A percentile compares a stretch with the other conserved stretches of the same genome.
These are phyloP conservation scores for Syncephalastrum racemosum DNA, from an alignment of 371 early-diverging fungal species.

Conservation along the genomic window DNA sequence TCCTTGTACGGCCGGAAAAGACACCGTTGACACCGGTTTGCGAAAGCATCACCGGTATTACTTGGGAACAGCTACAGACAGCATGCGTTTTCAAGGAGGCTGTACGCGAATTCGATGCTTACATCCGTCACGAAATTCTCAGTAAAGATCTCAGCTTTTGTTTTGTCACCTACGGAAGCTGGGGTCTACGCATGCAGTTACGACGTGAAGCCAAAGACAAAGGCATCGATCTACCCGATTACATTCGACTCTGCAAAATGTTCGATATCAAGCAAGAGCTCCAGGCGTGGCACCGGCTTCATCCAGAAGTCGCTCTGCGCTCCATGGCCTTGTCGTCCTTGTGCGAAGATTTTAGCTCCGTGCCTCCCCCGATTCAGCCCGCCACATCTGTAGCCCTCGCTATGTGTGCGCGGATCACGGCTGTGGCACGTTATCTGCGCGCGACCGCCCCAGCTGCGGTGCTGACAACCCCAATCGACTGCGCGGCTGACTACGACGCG, in stretches of 20 bases:
- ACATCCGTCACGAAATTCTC: slow-evolving; percentile 58
- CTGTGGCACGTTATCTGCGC: slow-evolving; percentile 52
- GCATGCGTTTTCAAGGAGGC: slow-evolving; percentile 69
- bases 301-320: slow-evolving; percentile 59
- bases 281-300: slow-evolving; percentile 65
- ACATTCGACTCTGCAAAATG: slow-evolving; percentile 59
- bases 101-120: slow-evolving; percentile 55
- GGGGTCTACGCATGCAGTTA: slow-evolving; percentile 74
- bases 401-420: slow-evolving; percentile 61
- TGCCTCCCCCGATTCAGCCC: slow-evolving; percentile 33
- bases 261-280: slow-evolving; percentile 78
- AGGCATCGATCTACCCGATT: slow-evolving; percentile 58
- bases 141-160: slow-evolving; percentile 63
- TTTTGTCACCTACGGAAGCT: slow-evolving; percentile 77
- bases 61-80: slow-evolving; percentile 50
- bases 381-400: slow-evolving; percentile 53
- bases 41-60: slow-evolving; percentile 69
- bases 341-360: slow-evolving; percentile 59
- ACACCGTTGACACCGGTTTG: slow-evolving; percentile 72
- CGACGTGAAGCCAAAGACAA: slow-evolving; percentile 72
- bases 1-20: slow-evolving; percentile 65
- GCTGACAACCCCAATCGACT: slow-evolving; percentile 52
- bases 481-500: slow-evolving; percentile 60
- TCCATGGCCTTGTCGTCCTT: slow-evolving; percentile 63
- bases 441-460: too few relatives aligned